Base-by-base conservation (phyloP, 1,139 yeast genomes). In the Geotrichum citri-aurantii region DNA sequence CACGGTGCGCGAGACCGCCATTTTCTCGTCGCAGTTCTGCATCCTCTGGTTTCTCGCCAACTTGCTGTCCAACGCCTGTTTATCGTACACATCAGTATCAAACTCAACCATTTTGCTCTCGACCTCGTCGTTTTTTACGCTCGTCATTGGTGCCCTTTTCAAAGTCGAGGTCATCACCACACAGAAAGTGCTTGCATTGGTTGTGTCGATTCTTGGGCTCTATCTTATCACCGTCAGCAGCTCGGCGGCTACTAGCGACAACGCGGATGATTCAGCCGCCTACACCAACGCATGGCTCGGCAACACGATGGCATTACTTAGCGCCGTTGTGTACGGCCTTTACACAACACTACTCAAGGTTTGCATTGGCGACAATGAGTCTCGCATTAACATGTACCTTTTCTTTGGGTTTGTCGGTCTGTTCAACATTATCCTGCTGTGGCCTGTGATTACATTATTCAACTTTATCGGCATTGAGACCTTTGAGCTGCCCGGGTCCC, bases 331-430 rank as follows among this genome's bases (percentile, higher is more conserved):
- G 48, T 93, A 93, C 69, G 98, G 98, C 31, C 75, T 90, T n/a
- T 93, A 93, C 74, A 89, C 98, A 24, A 90, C 95, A 6, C 72
- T 93, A 57, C 76, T 93, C 58, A 93, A 93, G 70, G 77, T 81
- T 65, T 82, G 81, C 65, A 89, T 91, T 17, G 80, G 81, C 52
- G 83, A 82, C 63, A 44, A 56, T 24, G 97, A 92, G 69, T 77
- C 86, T 24, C 76, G 86, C 54, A 78, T 93, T 59, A 86, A 93
- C 71, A 88, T 95, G 75, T 88, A 86, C 69, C 77, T 91, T 42
- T 93, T 93, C 68, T 91, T 93, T 69, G 99, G 98, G 1, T 92
- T 88, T 73, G 98, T 93, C 29, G 99, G 99, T 0, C 75, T 92
- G 8, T 87, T 87, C 75, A 89, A 91, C 65, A 68, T 86, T 19